These are phyloP conservation scores for Eucalyptus erythrocorys DNA, from an alignment of 345 rosid species.

Conservation along the genomic window DNA sequence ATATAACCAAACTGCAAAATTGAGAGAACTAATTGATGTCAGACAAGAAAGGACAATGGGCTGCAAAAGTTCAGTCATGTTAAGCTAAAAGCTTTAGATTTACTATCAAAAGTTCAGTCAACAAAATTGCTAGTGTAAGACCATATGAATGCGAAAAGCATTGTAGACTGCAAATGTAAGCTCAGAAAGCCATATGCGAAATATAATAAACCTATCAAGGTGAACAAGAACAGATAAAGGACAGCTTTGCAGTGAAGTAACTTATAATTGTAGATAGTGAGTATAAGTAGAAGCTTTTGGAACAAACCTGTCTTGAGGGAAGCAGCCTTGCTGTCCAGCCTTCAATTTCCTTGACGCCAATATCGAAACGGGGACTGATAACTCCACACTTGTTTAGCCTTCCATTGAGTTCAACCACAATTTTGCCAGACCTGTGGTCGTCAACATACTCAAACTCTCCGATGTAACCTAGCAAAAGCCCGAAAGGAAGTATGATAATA, in stretches of 20 bases:
- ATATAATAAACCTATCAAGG: not conserved
- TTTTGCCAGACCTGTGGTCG: slow-evolving; percentile 8
- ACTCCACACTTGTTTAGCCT: slow-evolving; percentile 11
- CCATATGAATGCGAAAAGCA: not conserved
- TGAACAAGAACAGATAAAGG: not conserved
- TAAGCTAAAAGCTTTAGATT: not conserved
- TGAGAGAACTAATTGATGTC: not conserved
- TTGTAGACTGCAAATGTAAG: not conserved
- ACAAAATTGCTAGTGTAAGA: not conserved
- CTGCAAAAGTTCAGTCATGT: not conserved
- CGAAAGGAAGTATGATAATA: not conserved
- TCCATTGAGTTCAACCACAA: slow-evolving; percentile 6
- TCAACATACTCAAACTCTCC: slow-evolving; percentile 6
- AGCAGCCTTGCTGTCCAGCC: slow-evolving; percentile 14
- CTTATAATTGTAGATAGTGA: not conserved
- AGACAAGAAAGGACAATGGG: not conserved
- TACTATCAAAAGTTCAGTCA: not conserved
- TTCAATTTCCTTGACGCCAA: slow-evolving; percentile 7
- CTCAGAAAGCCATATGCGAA: not conserved
- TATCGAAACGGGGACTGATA: slow-evolving; percentile 10
- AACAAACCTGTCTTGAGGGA: slow-evolving; percentile 6
- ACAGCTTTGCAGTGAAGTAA: not conserved
- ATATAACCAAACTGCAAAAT: slow-evolving; percentile 12
- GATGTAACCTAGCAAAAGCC: not conserved
- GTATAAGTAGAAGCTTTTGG: not conserved